Percentiles rank a stretch among this genome's conserved stretches.
These are phyloP conservation scores for Populus pruinosa DNA, from an alignment of 345 rosid genomes.

Conservation along the genomic window DNA sequence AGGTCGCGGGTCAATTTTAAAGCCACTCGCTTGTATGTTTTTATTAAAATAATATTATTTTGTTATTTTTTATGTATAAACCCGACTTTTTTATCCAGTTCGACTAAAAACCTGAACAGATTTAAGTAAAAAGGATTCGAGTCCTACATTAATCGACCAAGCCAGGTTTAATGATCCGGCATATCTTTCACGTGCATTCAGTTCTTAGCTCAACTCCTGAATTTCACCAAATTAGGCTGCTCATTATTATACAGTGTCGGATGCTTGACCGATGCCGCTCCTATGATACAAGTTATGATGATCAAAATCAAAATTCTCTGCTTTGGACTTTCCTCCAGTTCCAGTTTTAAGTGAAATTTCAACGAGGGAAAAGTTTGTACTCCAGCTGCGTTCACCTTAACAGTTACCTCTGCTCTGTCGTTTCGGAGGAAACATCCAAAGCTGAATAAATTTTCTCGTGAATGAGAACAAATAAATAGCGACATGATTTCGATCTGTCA, in stretches of 20 bases:
- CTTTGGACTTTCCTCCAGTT: too few species aligned
- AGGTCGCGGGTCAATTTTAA: too few species aligned
- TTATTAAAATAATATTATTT: too few species aligned
- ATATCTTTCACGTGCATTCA: neutral
- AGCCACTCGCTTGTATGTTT: too few species aligned
- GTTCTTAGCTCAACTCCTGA: neutral
- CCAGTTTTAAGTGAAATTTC: too few species aligned
- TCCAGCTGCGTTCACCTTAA: too few species aligned
- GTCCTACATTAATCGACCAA: neutral
- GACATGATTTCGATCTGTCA: neutral
- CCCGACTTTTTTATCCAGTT: too few species aligned
- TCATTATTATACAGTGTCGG: neutral
- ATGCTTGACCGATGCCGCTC: neutral
- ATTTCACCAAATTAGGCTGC: neutral
- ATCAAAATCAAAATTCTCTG: neutral
- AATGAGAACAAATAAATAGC: neutral
- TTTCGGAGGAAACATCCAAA: neutral
- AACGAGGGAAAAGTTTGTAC: too few species aligned
- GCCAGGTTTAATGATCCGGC: neutral
- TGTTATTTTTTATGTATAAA: too few species aligned
- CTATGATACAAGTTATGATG: neutral
- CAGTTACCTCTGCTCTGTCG: too few species aligned
- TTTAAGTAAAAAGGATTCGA: too few species aligned
- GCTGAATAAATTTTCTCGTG: neutral
- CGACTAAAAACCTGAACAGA: too few species aligned